Evolutionary conservation across 2,329 filamentous ascomycete genomes (phyloP).

Genomic region (Fusarium veterinarium): DNA sequence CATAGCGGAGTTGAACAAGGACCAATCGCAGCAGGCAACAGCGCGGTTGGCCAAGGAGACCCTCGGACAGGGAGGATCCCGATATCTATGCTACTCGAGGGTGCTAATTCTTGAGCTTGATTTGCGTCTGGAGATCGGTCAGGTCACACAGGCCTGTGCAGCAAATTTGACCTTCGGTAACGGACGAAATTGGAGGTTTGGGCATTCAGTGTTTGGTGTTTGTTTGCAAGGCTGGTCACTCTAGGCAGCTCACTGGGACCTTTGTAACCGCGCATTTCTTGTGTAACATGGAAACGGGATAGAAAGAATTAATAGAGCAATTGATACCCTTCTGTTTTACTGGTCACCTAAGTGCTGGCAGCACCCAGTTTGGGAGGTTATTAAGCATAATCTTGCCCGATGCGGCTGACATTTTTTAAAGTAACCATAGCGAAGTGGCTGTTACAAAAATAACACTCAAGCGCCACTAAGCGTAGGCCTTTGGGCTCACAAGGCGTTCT

Average conservation of each 20-base stretch:
- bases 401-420: neutral
- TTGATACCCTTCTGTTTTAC: neutral
- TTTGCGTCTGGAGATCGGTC: no score
- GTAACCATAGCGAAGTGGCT: slow-evolving; percentile 16
- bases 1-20: neutral
- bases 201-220: no score
- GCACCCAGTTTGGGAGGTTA: neutral
- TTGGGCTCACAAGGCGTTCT: slow-evolving; percentile 10
- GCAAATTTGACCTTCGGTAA: no score
- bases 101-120: accelerated
- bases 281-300: neutral
- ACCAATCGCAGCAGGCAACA: neutral
- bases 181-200: no score
- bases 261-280: neutral
- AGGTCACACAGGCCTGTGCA: accelerated
- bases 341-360: neutral
- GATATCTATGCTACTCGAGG: neutral
- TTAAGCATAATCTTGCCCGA: neutral
- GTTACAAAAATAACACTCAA: neutral
- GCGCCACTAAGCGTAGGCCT: neutral
- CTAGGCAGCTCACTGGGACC: no score
- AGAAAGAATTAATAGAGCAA: neutral
- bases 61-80: neutral
- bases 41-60: neutral
- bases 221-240: neutral